Percentiles rank a stretch among this genome's conserved stretches.
phyloP scores from a whole-genome alignment of 2,329 filamentous ascomycete genomes.

The Pseudogymnoascus verrucosus region DNA sequence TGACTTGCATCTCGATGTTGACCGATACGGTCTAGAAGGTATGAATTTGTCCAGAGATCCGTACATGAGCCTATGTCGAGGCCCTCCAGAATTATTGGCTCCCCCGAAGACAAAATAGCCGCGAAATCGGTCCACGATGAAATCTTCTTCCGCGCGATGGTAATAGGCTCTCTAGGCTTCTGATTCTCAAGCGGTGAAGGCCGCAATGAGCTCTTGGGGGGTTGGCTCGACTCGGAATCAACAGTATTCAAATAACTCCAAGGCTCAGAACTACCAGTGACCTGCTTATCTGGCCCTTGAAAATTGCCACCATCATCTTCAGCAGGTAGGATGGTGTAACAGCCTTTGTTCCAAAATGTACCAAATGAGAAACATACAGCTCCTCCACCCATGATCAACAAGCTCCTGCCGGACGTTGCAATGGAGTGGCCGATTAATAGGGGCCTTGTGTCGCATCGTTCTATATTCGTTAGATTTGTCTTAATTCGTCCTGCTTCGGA shows the following conservation, averaged over 20 bases:
- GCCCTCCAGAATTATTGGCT: conserved; percentile 58
- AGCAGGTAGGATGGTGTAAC: conserved; percentile 16
- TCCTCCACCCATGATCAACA: conserved; percentile 68
- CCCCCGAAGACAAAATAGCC: conserved; percentile 46
- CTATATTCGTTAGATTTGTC: conserved; percentile 12
- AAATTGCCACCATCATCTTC: neutral
- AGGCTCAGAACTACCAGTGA: neutral
- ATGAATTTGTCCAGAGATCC: conserved; percentile 58
- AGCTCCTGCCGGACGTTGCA: conserved; percentile 36
- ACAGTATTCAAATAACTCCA: conserved; percentile 22
- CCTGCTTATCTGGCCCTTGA: neutral
- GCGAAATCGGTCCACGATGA: conserved; percentile 49
- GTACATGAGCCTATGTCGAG: conserved; percentile 61
- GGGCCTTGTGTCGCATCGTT: conserved; percentile 41
- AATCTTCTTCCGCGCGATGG: conserved; percentile 46
- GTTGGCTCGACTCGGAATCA: conserved; percentile 4
- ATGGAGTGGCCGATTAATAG: conserved; percentile 64
- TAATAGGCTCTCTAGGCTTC: conserved; percentile 7
- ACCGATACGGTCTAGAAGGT: conserved; percentile 57
- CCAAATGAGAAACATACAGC: conserved; percentile 89
- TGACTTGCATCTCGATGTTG: conserved; percentile 47
- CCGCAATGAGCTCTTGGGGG: conserved; percentile 8
- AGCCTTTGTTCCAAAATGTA: conserved; percentile 67
- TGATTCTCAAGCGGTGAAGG: neutral
- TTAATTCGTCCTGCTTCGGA: neutral